Evolutionary conservation across 129 eudicot genomes (phyloP), one percentile per base, ranked within the genome.

Genomic region (Mikania micrantha): DNA sequence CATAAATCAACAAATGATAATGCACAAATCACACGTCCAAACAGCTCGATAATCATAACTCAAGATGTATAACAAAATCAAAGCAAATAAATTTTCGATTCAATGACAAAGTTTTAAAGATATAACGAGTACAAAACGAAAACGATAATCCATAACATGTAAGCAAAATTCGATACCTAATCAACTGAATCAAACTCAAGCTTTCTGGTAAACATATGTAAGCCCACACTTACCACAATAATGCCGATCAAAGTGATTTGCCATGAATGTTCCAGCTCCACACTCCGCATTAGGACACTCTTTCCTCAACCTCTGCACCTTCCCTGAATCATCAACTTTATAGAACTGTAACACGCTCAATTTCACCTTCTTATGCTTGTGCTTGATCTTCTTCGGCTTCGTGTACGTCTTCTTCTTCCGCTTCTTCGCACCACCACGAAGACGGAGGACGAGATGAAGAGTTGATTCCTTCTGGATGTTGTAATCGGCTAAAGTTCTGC

Each of bases 381-480:
- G 84, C 71, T 80, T 75, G 60, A 80, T 80, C 80, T 80, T 80
- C 80, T 80, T 80, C 0, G 84, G 84, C 70, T 80, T 80, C 9
- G 84, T 80, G 71, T 80, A 80, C 10, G 84, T 80, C 80, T 80
- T 80, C 84, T 80, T 80, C 84, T 80, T 80, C 0, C 80, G 29
- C 78, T 80, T 80, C 61, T 82, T 82, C 0, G 83, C 87, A 7
- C 87, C 87, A 0, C 84, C 87, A 8, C 87, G 84, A 1, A 83
- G 84, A 5, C 88, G 88, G 38, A 83, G 75, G 7, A 83, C 88
- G 21, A 81, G 58, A 39, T 84, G 89, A 39, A 84, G 85, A 5
- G 88, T 84, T 0, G 88, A 84, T 9, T 83, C 88, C 72, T 83
- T 83, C 45, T 83, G 85, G 82, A 79, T 83, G 85, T 83, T 83